These are phyloP conservation scores for Vaccinium vitisidaea DNA, from an alignment of 148 eudicot genomes.

Conservation along the genomic window DNA sequence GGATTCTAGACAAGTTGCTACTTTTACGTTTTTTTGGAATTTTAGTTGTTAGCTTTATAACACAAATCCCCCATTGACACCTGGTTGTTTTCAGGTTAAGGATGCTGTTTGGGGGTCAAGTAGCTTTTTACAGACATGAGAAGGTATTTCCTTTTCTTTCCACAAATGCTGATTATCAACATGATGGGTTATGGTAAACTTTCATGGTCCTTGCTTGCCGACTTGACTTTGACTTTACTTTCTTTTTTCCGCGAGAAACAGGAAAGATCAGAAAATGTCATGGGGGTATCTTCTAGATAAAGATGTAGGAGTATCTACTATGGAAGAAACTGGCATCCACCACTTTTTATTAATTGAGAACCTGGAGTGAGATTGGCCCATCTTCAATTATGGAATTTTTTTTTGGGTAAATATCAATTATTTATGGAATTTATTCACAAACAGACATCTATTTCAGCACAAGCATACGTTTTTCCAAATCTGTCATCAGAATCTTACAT, in stretches of 20 bases:
- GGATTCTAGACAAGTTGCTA: constrained; percentile 25
- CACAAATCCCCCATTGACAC: background rate
- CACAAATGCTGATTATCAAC: background rate
- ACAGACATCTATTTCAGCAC: constrained; percentile 36
- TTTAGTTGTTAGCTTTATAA: background rate
- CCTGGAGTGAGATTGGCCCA: constrained; percentile 49
- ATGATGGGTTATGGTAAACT: background rate
- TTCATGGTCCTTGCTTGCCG: background rate
- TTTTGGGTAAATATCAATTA: too few species aligned
- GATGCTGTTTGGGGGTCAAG: background rate
- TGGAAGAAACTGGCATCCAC: constrained; percentile 15
- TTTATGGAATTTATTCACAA: constrained; percentile 43
- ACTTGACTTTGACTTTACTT: background rate
- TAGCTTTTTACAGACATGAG: constrained; percentile 1
- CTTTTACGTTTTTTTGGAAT: background rate
- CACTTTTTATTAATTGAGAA: constrained; percentile 43
- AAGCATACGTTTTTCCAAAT: constrained; percentile 46
- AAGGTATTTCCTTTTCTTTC: constrained; percentile 18
- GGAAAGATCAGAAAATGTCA: constrained; percentile 18
- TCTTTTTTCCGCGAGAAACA: constrained; percentile 18
- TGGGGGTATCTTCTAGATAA: constrained; percentile 26
- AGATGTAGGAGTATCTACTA: constrained; percentile 25
- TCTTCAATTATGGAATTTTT: constrained; percentile 42
- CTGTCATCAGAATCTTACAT: constrained; percentile 34
- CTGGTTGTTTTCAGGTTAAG: constrained; percentile 27